phyloP scores from a whole-genome alignment of 2,329 filamentous ascomycete species.

The Colletotrichum endophyticum region DNA sequence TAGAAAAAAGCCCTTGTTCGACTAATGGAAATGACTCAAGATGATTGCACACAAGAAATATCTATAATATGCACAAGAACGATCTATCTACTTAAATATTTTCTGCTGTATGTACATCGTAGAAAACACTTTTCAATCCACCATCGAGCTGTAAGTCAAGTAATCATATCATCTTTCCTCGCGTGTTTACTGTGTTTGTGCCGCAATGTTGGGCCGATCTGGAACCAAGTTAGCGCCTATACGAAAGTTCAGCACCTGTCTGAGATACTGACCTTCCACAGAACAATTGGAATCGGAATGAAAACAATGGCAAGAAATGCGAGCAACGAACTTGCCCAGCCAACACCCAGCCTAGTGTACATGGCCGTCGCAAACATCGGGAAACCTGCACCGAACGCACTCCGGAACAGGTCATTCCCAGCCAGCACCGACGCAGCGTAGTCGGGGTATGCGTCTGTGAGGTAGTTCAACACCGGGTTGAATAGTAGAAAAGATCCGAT shows the following conservation, averaged over 20 bases:
- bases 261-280: background rate
- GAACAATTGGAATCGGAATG: background rate
- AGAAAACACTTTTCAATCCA: background rate
- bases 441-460: constrained; percentile 23
- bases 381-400: constrained; percentile 9
- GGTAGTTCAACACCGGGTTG: constrained; percentile 24
- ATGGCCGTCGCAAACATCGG: constrained; percentile 21
- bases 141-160: background rate
- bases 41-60: background rate
- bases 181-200: constrained; percentile 3
- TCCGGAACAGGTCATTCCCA: constrained; percentile 22
- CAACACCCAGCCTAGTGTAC: constrained; percentile 22
- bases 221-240: background rate
- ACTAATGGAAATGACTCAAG: too few species aligned
- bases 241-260: accelerated
- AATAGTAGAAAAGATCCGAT: constrained; percentile 49
- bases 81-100: background rate
- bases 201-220: background rate
- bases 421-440: constrained; percentile 24
- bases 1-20: too few species aligned
- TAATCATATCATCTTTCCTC: background rate
- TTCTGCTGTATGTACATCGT: background rate
- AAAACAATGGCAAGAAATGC: background rate
- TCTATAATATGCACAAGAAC: background rate
- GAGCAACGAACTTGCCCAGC: constrained; percentile 21